Base-by-base conservation (phyloP, 495 filamentous ascomycete species). In the Letharia lupina region DNA sequence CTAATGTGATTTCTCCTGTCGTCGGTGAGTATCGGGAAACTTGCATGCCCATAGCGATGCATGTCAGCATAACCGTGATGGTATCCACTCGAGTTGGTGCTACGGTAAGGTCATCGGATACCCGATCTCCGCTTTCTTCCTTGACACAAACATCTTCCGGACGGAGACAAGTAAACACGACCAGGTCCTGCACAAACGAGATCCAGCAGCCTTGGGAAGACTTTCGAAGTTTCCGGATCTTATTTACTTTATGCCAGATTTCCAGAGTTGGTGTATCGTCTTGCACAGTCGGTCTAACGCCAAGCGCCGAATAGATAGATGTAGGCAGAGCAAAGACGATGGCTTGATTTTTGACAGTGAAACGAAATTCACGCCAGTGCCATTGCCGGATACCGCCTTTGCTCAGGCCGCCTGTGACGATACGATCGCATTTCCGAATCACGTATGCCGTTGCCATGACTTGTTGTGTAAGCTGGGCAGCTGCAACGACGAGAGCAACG, bases 1-100 rank as follows among this genome's bases (percentile, higher is more conserved):
- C 37, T 11, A 68, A 37, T 11, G 57, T 65, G 10, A 68, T 62
- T 20, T 61, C 62, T 18, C 67, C 56, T 16, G 39, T 61, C 2
- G 56, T 61, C 4, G 67, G 67, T 10, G 67, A 65, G 13, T 47
- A 68, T 8, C 41, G 65, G 20, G 57, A 60, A 4, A 68, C 67
- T 42, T 68, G 67, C 67, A 68, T 65, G 3, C 67, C 67, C 62
- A 68, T 68, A 23, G 67, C 67, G 33, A 68, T 65, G 28, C 62
- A 65, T 33, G n/a, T 52, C 16, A 68, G 48, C 31, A 68, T 23
- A 37, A 68, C 41, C 11, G 67, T 65, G 37, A 68, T 48, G 10
- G 54, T 35, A 56, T 68, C 67, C 7, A 68, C 56, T 31, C 56
- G 35, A 4, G 42, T 58, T 37, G 67, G 67, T 11, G 67, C 67